phyloP scores from a whole-genome alignment of 805 yeast genomes.

The Zygosaccharomyces pseudorouxii region DNA sequence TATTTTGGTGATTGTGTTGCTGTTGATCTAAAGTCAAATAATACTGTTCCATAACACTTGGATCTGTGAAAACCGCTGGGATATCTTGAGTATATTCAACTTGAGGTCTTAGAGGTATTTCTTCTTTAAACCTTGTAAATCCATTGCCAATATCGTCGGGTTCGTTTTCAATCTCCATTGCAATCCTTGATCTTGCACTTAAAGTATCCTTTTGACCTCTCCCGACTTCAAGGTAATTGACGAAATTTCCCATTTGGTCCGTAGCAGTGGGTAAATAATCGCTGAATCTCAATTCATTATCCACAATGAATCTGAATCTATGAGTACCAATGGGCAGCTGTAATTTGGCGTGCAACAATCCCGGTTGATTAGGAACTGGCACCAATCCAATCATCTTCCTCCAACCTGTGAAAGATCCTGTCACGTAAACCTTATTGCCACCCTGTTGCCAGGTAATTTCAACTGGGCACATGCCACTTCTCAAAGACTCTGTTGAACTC shows the following conservation, averaged over 20 bases:
- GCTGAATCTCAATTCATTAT: slow-evolving; percentile 84
- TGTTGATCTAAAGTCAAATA: slow-evolving; percentile 71
- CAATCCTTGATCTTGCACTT: slow-evolving; percentile 50
- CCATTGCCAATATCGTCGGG: slow-evolving; percentile 77
- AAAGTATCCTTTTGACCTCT: slow-evolving; percentile 36
- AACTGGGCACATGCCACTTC: slow-evolving; percentile 41
- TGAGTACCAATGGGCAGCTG: slow-evolving; percentile 89
- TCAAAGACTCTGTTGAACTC: slow-evolving; percentile 5
- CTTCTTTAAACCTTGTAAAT: slow-evolving; percentile 70
- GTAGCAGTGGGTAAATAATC: slow-evolving; percentile 94
- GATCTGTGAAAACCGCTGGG: slow-evolving; percentile 81
- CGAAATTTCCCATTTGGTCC: slow-evolving; percentile 93
- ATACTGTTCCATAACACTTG: slow-evolving; percentile 82
- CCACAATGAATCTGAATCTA: slow-evolving; percentile 88
- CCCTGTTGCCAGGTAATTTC: slow-evolving; percentile 93
- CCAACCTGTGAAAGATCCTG: slow-evolving; percentile 98
- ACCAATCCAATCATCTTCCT: slow-evolving; percentile 90
- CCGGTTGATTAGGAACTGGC: slow-evolving; percentile 35
- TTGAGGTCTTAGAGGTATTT: slow-evolving; percentile 33
- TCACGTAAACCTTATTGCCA: slow-evolving; percentile 91
- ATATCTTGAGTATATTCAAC: slow-evolving; percentile 56
- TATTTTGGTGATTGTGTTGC: slow-evolving; percentile 54
- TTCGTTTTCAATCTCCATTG: slow-evolving; percentile 35
- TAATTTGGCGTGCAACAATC: slow-evolving; percentile 56
- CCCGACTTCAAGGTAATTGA: slow-evolving; percentile 77